These are phyloP conservation scores for Penicillium frequentans DNA, from an alignment of 2,329 filamentous ascomycete genomes.

Conservation along the genomic window DNA sequence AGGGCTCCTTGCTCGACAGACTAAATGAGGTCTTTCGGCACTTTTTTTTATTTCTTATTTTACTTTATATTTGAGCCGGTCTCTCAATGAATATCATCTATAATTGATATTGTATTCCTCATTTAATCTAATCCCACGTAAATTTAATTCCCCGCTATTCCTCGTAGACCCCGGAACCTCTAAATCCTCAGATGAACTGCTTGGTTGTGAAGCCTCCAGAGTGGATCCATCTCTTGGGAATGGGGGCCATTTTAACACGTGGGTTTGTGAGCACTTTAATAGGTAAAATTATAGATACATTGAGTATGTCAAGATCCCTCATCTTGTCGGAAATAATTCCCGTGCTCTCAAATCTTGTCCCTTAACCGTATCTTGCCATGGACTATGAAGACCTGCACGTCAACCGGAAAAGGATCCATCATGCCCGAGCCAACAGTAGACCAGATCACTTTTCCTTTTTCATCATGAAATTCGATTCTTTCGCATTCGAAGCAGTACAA, in stretches of 20 bases:
- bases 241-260: not conserved
- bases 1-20: conserved; percentile 24
- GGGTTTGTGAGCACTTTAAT: not conserved
- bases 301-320: not conserved
- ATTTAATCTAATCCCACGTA: not conserved
- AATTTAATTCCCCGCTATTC: not conserved
- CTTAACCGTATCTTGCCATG: not conserved
- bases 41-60: not conserved
- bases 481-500: not conserved
- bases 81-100: conserved; percentile 5
- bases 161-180: not conserved
- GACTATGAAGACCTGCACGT: not conserved
- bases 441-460: not conserved
- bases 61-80: conserved; percentile 6
- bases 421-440: not conserved
- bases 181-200: not conserved
- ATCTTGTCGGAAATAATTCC: not conserved
- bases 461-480: not conserved
- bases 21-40: conserved; percentile 9
- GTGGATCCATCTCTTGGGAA: not conserved
- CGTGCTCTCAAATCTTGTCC: not conserved
- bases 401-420: not conserved
- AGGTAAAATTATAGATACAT: not conserved
- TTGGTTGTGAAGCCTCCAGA: too few relatives aligned
- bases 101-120: not conserved